Conservation (phyloP, 169 alveolate species). For the Pseudocohnilembus persalinus region DNA sequence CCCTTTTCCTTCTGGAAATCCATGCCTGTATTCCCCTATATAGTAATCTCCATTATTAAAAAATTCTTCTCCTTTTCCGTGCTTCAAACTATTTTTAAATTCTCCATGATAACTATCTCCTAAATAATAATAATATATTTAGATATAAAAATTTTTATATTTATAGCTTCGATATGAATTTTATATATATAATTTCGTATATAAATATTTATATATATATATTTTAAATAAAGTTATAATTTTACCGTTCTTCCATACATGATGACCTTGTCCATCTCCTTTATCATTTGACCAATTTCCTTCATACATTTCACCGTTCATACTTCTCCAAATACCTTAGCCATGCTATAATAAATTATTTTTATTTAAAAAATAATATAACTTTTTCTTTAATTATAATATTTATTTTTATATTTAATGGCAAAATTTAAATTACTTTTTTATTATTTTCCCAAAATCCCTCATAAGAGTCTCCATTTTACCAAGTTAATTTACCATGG, state of each 20-base stretch:
- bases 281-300: slow-evolving; percentile 69
- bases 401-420: no score
- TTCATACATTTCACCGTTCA: slow-evolving; percentile 49
- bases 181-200: no score
- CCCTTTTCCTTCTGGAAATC: slow-evolving; percentile 52
- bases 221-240: no score
- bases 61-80: slow-evolving; percentile 54
- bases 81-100: slow-evolving; percentile 50
- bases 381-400: no score
- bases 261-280: slow-evolving; percentile 66
- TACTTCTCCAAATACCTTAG: slow-evolving; percentile 59
- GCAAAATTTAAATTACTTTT: slow-evolving; percentile 2
- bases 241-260: slow-evolving; percentile 50
- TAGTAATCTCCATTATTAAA: slow-evolving; percentile 59
- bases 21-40: slow-evolving; percentile 52
- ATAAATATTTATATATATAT: no score
- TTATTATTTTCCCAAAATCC: slow-evolving; percentile 53
- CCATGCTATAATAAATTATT: slow-evolving; percentile 38
- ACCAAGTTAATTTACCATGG: slow-evolving; percentile 51
- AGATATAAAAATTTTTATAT: no score
- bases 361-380: no score
- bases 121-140: neutral
- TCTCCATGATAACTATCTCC: slow-evolving; percentile 61
- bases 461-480: slow-evolving; percentile 57
- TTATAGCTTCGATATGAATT: no score